phyloP scores from a whole-genome alignment of 192 early-diverging fungal species.

The Rhizoclosmatium globosum region DNA sequence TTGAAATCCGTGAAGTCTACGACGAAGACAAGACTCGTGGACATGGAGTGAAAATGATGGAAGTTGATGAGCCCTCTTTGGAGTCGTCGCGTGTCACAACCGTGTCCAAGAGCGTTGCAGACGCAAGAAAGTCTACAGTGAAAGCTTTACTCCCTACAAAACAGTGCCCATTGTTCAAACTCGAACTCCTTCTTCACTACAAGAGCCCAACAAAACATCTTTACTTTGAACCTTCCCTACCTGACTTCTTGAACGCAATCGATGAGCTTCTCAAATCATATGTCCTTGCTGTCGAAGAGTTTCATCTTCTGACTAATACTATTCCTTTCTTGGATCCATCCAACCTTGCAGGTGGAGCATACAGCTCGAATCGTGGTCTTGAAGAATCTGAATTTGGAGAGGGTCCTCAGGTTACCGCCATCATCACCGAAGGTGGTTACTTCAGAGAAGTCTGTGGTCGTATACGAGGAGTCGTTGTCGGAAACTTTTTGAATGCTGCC shows the following conservation, averaged over 20 bases:
- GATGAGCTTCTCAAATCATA: constrained; percentile 62
- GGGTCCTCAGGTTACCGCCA: constrained; percentile 59
- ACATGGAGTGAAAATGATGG: not conserved
- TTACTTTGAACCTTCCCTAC: constrained; percentile 58
- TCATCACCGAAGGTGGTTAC: constrained; percentile 63
- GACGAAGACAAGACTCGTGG: constrained; percentile 19
- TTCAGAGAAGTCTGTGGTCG: constrained; percentile 66
- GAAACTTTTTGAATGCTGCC: constrained; percentile 61
- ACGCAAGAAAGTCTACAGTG: not conserved
- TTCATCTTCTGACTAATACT: constrained; percentile 56
- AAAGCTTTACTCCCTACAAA: constrained; percentile 8
- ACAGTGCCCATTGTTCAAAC: constrained; percentile 56
- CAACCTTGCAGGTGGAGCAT: constrained; percentile 50
- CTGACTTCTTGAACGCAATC: constrained; percentile 53
- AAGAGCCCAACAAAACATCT: constrained; percentile 32
- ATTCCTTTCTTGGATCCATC: constrained; percentile 61
- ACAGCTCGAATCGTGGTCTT: constrained; percentile 52
- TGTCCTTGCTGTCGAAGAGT: constrained; percentile 51
- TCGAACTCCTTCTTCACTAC: constrained; percentile 55
- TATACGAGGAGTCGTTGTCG: constrained; percentile 62
- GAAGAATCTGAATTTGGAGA: constrained; percentile 65
- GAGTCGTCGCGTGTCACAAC: too few relatives aligned
- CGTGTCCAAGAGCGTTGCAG: too few relatives aligned
- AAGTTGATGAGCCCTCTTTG: not conserved
- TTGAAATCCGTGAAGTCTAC: constrained; percentile 35